Evolutionary conservation across 164 flowering plant species (phyloP).

Genomic region (Macadamia integrifolia): DNA sequence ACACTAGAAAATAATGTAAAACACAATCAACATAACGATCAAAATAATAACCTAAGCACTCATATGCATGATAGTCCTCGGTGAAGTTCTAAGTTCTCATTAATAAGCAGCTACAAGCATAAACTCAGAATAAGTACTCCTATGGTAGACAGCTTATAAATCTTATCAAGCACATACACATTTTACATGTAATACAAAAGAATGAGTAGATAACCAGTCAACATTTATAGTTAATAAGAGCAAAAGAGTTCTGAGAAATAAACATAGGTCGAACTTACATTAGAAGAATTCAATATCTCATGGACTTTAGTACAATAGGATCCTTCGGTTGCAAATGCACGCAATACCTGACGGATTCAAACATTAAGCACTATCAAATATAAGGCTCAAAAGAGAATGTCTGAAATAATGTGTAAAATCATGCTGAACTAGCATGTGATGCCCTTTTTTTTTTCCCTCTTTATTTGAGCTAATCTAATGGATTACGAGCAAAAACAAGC

Average conservation of each 20-base stretch:
- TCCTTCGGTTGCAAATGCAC: constrained; percentile 97
- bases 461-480: neutral
- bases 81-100: too few species aligned
- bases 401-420: neutral
- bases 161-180: too few species aligned
- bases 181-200: neutral
- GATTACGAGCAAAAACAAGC: neutral
- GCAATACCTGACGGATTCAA: constrained; percentile 59
- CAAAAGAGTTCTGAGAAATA: neutral
- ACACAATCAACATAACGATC: too few species aligned
- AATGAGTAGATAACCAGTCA: constrained; percentile 1
- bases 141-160: too few species aligned
- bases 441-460: neutral
- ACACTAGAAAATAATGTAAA: too few species aligned
- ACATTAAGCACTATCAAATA: neutral
- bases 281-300: constrained; percentile 76
- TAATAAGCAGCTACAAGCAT: too few species aligned
- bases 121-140: too few species aligned
- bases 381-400: neutral
- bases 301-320: constrained; percentile 92
- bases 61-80: too few species aligned
- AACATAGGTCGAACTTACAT: constrained; percentile 50
- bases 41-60: too few species aligned
- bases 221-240: neutral
- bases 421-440: neutral